Evolutionary conservation across 495 filamentous ascomycete species (phyloP).

Genomic region (Tuber aestivum): DNA sequence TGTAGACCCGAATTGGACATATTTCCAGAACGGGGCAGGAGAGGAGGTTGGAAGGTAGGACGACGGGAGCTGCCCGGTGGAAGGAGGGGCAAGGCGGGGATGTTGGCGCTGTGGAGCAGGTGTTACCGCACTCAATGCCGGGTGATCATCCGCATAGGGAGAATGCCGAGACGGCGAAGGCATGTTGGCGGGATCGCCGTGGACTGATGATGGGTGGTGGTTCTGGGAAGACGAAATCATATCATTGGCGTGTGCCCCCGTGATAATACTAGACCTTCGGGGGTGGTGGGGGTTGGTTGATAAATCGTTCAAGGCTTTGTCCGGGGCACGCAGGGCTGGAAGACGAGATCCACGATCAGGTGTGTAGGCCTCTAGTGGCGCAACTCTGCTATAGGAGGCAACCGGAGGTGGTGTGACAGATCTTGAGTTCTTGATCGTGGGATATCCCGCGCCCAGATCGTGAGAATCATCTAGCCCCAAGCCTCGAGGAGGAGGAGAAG

Average conservation of each 20-base stretch:
- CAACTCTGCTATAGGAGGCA: constrained; percentile 44
- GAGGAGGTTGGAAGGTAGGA: constrained; percentile 93
- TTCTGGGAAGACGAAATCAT: constrained; percentile 52
- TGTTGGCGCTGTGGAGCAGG: constrained; percentile 79
- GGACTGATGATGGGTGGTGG: constrained; percentile 47
- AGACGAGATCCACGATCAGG: constrained; percentile 52
- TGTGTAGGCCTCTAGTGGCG: constrained; percentile 51
- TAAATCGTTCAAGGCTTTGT: constrained; percentile 44
- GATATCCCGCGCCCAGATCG: constrained; percentile 31
- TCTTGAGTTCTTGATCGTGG: constrained; percentile 45
- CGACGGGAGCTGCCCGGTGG: constrained; percentile 78
- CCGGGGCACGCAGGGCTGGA: constrained; percentile 47
- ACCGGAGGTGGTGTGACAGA: constrained; percentile 50
- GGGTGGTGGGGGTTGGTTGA: constrained; percentile 22
- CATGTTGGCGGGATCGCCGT: constrained; percentile 42
- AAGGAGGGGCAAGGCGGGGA: constrained; percentile 77
- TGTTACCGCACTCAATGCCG: constrained; percentile 62
- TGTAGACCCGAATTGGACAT: constrained; percentile 68
- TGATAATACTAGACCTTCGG: constrained; percentile 26
- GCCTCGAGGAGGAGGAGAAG: constrained; percentile 23
- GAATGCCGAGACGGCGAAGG: constrained; percentile 41
- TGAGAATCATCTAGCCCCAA: constrained; percentile 36
- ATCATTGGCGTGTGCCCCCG: constrained; percentile 38
- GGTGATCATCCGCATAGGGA: constrained; percentile 52
- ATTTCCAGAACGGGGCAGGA: constrained; percentile 97